Conservation (phyloP, 2,329 filamentous ascomycete genomes). For the Sporothrix protearum region DNA sequence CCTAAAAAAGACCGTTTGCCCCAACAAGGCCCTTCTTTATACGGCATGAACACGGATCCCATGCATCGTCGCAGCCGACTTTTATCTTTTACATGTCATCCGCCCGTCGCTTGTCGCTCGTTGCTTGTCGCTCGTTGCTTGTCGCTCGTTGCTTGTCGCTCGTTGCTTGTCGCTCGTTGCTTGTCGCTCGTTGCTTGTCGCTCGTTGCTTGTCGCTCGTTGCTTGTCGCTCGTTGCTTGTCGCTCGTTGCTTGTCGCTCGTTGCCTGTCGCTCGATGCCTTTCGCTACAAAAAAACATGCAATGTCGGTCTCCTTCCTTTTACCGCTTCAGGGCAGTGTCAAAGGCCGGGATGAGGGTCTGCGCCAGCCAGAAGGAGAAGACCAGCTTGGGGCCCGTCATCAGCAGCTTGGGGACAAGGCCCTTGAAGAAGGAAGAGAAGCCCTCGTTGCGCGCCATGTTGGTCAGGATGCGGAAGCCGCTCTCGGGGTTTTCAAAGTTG, state of each 20-base stretch:
- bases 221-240: neutral
- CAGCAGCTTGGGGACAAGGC: slow-evolving; percentile 89
- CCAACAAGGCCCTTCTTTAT: neutral
- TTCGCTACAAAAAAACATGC: neutral
- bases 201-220: neutral
- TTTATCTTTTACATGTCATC: neutral
- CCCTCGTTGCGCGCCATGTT: slow-evolving; percentile 96
- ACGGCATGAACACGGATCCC: neutral
- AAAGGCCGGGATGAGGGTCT: slow-evolving; percentile 95
- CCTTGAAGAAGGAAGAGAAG: slow-evolving; percentile 89
- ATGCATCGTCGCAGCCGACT: neutral
- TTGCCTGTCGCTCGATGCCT: neutral
- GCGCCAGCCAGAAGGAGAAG: slow-evolving; percentile 99
- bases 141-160: neutral
- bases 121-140: neutral
- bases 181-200: neutral
- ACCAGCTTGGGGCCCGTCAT: slow-evolving; percentile 99
- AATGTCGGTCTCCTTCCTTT: neutral
- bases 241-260: neutral
- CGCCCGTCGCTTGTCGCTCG: too few relatives aligned
- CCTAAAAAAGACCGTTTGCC: neutral
- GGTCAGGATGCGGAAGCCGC: slow-evolving; percentile 82
- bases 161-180: neutral
- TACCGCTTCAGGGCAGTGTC: slow-evolving; percentile 41
- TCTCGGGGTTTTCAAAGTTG: slow-evolving; percentile 97